Evolutionary conservation across 2,329 filamentous ascomycete genomes (phyloP), one percentile per base, ranked within the genome.

Genomic region (Penicillium digitatum): DNA sequence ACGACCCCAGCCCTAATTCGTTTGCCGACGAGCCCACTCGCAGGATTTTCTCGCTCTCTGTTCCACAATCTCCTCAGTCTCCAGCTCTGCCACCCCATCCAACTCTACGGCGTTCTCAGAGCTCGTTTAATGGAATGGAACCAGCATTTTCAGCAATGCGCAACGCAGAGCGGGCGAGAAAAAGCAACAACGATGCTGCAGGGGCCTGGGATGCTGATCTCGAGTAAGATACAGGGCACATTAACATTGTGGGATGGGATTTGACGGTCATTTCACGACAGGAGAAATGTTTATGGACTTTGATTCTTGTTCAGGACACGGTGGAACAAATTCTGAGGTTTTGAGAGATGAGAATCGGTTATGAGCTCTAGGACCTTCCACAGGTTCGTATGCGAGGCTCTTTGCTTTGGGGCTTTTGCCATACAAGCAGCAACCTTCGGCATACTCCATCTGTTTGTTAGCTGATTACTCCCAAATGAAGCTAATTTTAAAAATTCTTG

Each of bases 81-180:
- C 24, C 18, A 11, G 2, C 26, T 9, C 24, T 12, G 5, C 20
- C 32, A 1, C 20, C 24, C 16, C 16, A 26, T 6, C 47, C 57
- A 9, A n/a, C 26, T 22, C 31, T 54, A 31, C 31, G 38, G 26
- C 51, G 48, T 26, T 34, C 57, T 8, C 49, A 52, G 38, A 52
- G 24, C n/a, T 56, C 54, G 2, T 52, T 57, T 11, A 34, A 11
- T 8, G 50, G 54, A 3, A 56, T 59, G n/a, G 47, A 57, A n/a
- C 47, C 52, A 2, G 52, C 47, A 0, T 48, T 52, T 45, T 20
- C 27, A 2, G 29, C 42, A 16, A 34, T 52, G 44, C 52, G 27
- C 3, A 35, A 26, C 16, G 32, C 37, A 12, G 37, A 48, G 20
- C 22, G 26, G n/a, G 39, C 7, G 3, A 43, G 14, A 16, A 18